Base-by-base conservation (phyloP, 345 rosid genomes). In the Brassica cretica region DNA sequence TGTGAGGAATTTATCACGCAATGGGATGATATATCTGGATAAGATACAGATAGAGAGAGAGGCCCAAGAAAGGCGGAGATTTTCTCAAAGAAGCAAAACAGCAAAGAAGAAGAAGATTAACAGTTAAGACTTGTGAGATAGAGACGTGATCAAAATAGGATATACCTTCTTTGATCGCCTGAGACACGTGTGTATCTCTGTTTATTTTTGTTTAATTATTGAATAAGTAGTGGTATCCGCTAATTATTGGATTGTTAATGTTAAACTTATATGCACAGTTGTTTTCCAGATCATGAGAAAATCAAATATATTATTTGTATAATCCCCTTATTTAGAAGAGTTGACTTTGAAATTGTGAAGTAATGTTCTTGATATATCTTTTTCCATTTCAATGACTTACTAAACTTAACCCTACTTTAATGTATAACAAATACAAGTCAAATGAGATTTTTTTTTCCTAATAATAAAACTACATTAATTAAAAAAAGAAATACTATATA, bases 31-130 rank as follows among this genome's bases (percentile, higher is more conserved):
- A 41, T 58, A 19, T 66, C 16, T 59, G 63, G 77, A 78, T 66
- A 73, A 72, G 77, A 14, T 0, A 44, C 15, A 56, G 60, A 55
- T 16, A 49, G 55, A 78, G 29, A 78, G 29, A 71, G 32, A 73
- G 32, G 46, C 32, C 64, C 29, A 37, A 73, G 63, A 79, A 73
- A 72, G 8, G 44, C 6, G 76, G 66, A 64, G 80, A 77, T 77
- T 0, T 24, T 25, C 58, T 66, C 67, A 75, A 74, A 63, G 19
- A 32, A 27, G 62, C 49, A 49, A 30, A 59, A 61, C 8, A 16
- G 16, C 5, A 4, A 70, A 32, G 65, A 62, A 33, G 66, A 70
- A n/a, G 71, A 53, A 14, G 46, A 68, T 76, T 14, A 77, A 65
- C 62, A 64, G 76, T 41, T 53, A 8, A 14, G 58, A 16, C 70